A percentile compares a stretch with the other conserved stretches of the same genome.
phyloP scores from a whole-genome alignment of 1,139 yeast species.

The Scheffersomyces stambukii region DNA sequence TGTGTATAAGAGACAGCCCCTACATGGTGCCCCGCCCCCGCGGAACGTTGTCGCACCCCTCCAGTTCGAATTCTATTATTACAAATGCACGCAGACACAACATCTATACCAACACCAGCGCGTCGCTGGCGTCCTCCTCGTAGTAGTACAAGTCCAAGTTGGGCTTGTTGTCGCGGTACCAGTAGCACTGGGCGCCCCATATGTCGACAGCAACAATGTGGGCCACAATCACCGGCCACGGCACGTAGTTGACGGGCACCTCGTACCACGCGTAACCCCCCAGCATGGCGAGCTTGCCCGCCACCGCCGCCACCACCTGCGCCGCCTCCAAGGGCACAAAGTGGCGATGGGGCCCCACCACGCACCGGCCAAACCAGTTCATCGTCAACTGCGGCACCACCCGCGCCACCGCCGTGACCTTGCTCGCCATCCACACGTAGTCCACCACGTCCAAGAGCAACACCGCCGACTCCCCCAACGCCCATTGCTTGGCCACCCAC shows the following conservation, averaged over 20 bases:
- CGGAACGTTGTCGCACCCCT: background rate
- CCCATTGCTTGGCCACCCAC: conserved; percentile 6
- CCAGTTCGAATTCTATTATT: background rate
- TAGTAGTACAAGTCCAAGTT: conserved; percentile 4
- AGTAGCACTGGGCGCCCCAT: conserved; percentile 10
- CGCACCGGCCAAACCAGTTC: conserved; percentile 21
- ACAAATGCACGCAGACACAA: background rate
- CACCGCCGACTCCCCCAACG: conserved; percentile 8
- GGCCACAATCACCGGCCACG: conserved; percentile 15
- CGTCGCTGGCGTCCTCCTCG: conserved; percentile 1
- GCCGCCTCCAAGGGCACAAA: conserved; percentile 5
- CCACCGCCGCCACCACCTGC: background rate
- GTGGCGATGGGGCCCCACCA: conserved; percentile 14
- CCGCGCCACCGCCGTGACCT: conserved; percentile 12
- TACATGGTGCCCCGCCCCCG: too few relatives aligned
- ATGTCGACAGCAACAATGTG: conserved; percentile 7
- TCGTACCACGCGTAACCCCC: conserved; percentile 18
- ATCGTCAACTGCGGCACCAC: conserved; percentile 26
- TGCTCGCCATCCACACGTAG: conserved; percentile 23
- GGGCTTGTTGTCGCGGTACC: conserved; percentile 9
- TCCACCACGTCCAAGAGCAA: conserved; percentile 24
- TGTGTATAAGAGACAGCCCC: background rate
- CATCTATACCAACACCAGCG: background rate
- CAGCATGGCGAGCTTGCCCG: background rate
- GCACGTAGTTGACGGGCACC: conserved; percentile 21